These are phyloP conservation scores for Phytophthora tubulina DNA, from an alignment of 352 stramenopile species.

Conservation along the genomic window DNA sequence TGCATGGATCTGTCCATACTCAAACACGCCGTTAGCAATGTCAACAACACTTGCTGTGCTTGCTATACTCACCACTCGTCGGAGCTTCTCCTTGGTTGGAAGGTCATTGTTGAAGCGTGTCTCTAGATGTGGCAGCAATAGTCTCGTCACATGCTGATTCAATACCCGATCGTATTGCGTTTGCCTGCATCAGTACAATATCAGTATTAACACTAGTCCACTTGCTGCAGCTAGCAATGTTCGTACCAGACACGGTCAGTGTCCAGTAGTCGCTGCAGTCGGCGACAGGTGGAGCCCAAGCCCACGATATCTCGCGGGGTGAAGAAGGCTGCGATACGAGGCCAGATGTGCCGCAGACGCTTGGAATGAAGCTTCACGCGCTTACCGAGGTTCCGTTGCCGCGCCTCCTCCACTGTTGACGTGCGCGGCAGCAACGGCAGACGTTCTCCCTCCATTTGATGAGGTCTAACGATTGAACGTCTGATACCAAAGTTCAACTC, in stretches of 20 bases:
- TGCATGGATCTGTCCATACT: constrained; percentile 44
- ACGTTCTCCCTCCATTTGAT: constrained; percentile 14
- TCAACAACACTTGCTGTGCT: background rate
- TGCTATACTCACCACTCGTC: constrained; percentile 44
- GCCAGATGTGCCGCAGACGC: constrained; percentile 59
- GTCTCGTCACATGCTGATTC: constrained; percentile 42
- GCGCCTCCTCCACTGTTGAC: constrained; percentile 50
- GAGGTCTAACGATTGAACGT: background rate
- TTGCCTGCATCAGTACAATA: constrained; percentile 38
- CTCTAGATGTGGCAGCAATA: constrained; percentile 44
- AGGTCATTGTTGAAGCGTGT: constrained; percentile 27
- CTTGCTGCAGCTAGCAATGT: background rate
- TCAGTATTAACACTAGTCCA: background rate
- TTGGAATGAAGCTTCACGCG: constrained; percentile 71
- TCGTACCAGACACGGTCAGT: constrained; percentile 56
- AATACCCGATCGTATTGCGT: constrained; percentile 40
- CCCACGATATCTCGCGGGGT: constrained; percentile 45
- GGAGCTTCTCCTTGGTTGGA: constrained; percentile 44
- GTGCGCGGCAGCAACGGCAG: constrained; percentile 37
- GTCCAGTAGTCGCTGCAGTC: constrained; percentile 50
- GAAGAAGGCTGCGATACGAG: constrained; percentile 49
- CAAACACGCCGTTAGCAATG: constrained; percentile 2
- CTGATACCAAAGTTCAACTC: constrained; percentile 30
- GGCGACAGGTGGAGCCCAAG: constrained; percentile 49
- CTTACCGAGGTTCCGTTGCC: constrained; percentile 53